Conservation (phyloP, 768 basidiomycete genomes). For the Mrakia gelida region DNA sequence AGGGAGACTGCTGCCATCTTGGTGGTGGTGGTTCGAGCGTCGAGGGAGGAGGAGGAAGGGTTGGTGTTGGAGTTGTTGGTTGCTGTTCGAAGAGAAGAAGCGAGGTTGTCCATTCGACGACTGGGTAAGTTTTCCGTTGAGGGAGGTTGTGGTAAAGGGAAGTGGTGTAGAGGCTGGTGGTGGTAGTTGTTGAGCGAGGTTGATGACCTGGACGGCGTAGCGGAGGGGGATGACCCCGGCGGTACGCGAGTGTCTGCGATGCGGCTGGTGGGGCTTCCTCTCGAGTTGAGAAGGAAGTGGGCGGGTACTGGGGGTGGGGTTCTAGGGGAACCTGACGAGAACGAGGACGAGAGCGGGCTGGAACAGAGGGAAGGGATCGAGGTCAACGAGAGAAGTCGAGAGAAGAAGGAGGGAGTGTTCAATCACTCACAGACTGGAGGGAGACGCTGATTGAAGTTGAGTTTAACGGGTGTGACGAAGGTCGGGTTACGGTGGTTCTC, state of each 20-base stretch:
- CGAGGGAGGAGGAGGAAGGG: background rate
- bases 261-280: conserved; percentile 19
- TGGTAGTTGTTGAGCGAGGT: conserved; percentile 2
- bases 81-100: background rate
- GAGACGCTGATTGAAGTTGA: conserved; percentile 4
- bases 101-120: conserved; percentile 19
- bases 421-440: background rate
- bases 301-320: conserved; percentile 16
- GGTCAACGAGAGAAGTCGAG: background rate
- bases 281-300: conserved; percentile 20
- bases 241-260: conserved; percentile 24
- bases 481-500: conserved; percentile 32
- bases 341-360: background rate
- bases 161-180: conserved; percentile 1
- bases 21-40: no score
- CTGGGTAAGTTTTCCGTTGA: background rate
- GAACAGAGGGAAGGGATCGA: background rate
- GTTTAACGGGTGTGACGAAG: conserved; percentile 9
- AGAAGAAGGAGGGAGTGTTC: background rate
- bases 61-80: background rate
- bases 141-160: background rate
- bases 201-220: conserved; percentile 22
- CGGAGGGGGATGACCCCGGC: conserved; percentile 27
- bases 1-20: background rate
- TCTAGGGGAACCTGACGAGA: conserved; percentile 19